phyloP scores from a whole-genome alignment of 345 rosid species.

The Nasturtium officinale region DNA sequence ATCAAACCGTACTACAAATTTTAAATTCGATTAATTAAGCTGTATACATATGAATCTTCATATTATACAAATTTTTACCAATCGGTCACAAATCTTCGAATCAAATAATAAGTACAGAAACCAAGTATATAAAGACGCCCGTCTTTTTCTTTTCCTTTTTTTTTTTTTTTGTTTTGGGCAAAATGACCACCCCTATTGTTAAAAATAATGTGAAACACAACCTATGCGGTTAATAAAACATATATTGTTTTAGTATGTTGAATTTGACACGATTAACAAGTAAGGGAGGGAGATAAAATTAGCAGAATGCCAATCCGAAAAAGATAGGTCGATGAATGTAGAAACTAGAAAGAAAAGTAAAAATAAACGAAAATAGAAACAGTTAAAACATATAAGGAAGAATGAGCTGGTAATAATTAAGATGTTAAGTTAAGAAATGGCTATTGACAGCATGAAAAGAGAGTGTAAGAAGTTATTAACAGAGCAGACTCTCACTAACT shows the following conservation, averaged over 20 bases:
- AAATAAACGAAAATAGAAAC: constrained; percentile 27
- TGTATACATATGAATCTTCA: constrained; percentile 3
- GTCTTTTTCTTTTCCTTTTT: too few relatives aligned
- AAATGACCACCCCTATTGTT: background rate
- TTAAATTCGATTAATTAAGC: background rate
- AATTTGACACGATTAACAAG: background rate
- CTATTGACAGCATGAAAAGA: constrained; percentile 31
- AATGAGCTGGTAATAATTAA: constrained; percentile 30
- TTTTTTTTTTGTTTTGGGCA: too few relatives aligned
- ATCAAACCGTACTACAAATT: background rate
- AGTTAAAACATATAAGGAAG: constrained; percentile 11
- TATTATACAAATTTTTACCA: background rate
- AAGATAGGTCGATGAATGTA: background rate
- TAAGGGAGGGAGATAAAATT: background rate
- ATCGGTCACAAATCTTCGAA: background rate
- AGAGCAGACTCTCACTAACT: constrained; percentile 35
- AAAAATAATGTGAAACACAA: background rate
- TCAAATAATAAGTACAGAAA: background rate
- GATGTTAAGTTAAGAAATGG: constrained; percentile 19
- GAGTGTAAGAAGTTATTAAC: constrained; percentile 36
- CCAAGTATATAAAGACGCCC: background rate
- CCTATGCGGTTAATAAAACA: background rate
- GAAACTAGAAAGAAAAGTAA: constrained; percentile 12
- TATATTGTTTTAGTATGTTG: background rate
- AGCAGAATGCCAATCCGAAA: background rate